A percentile compares a stretch with the other conserved stretches of the same genome.
phyloP scores from a whole-genome alignment of 495 filamentous ascomycete genomes.

The Xylaria longipes region DNA sequence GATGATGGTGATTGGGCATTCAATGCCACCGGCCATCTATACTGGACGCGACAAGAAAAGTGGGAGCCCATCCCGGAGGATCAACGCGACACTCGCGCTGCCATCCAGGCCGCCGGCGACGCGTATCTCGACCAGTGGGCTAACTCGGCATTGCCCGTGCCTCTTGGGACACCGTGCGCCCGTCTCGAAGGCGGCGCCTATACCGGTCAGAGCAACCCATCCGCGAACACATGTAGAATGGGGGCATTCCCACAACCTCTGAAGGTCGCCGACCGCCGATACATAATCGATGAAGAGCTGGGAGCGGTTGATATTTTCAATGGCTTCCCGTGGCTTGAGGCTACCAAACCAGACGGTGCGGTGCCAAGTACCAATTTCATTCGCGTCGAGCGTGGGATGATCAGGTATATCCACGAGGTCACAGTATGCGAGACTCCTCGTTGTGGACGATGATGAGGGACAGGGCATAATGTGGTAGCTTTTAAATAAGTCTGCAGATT shows the following conservation, averaged over 20 bases:
- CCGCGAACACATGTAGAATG: conserved; percentile 47
- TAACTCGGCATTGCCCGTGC: conserved; percentile 49
- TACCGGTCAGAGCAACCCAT: conserved; percentile 36
- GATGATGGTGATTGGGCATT: conserved; percentile 46
- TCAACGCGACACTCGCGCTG: conserved; percentile 44
- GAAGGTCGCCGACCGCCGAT: conserved; percentile 40
- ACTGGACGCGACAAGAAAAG: conserved; percentile 46
- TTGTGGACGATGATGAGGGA: conserved; percentile 11
- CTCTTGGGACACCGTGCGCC: conserved; percentile 54
- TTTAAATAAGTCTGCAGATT: neutral
- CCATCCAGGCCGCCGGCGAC: conserved; percentile 54
- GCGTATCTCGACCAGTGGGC: conserved; percentile 54
- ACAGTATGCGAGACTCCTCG: conserved; percentile 35
- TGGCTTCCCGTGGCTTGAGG: conserved; percentile 48
- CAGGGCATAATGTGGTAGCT: neutral
- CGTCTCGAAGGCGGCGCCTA: conserved; percentile 56
- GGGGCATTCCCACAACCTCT: conserved; percentile 25
- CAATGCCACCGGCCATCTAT: conserved; percentile 45
- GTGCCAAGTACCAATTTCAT: conserved; percentile 31
- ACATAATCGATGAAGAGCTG: conserved; percentile 54
- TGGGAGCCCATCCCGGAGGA: conserved; percentile 49
- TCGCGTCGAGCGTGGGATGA: conserved; percentile 45
- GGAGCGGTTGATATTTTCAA: conserved; percentile 52
- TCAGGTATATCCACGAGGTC: conserved; percentile 49
- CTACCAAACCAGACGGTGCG: conserved; percentile 32